These are phyloP conservation scores for Yamadazyma ubonensis DNA, from an alignment of 805 yeast genomes.

Conservation along the genomic window DNA sequence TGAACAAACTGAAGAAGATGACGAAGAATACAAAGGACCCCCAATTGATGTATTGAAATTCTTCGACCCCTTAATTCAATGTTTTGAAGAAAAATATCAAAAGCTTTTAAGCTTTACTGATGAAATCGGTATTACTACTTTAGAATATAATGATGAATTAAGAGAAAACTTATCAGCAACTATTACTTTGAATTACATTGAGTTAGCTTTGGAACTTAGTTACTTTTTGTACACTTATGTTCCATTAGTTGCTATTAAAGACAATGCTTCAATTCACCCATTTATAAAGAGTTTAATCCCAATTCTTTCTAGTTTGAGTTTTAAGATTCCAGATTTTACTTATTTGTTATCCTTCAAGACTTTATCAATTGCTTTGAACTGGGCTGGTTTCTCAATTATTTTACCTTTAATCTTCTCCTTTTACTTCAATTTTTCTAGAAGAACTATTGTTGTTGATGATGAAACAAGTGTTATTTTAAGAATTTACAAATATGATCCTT, in stretches of 20 bases:
- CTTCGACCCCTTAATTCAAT: constrained; percentile 37
- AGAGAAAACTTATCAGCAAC: constrained; percentile 40
- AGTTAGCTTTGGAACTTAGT: constrained; percentile 26
- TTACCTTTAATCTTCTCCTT: constrained; percentile 47
- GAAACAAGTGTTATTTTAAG: constrained; percentile 34
- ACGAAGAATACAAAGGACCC: constrained; percentile 38
- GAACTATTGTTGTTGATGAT: constrained; percentile 28
- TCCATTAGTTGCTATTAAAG: constrained; percentile 34
- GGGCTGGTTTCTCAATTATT: constrained; percentile 41
- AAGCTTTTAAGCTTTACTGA: constrained; percentile 34
- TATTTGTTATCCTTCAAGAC: constrained; percentile 29
- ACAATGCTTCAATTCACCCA: constrained; percentile 37
- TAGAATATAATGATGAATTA: constrained; percentile 35
- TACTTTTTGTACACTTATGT: constrained; percentile 34
- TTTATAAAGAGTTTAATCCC: constrained; percentile 33
- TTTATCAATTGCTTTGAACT: constrained; percentile 33
- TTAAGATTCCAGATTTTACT: constrained; percentile 31
- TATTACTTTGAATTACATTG: constrained; percentile 36
- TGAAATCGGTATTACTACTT: constrained; percentile 32
- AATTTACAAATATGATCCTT: constrained; percentile 51
- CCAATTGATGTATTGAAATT: constrained; percentile 39
- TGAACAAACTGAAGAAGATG: constrained; percentile 25
- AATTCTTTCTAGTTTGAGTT: constrained; percentile 19
- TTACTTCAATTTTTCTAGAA: constrained; percentile 52
- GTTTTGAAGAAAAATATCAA: constrained; percentile 24